Evolutionary conservation across 768 basidiomycete species (phyloP), one percentile per base, ranked within the genome.

Genomic region (Russula dissimulans): DNA sequence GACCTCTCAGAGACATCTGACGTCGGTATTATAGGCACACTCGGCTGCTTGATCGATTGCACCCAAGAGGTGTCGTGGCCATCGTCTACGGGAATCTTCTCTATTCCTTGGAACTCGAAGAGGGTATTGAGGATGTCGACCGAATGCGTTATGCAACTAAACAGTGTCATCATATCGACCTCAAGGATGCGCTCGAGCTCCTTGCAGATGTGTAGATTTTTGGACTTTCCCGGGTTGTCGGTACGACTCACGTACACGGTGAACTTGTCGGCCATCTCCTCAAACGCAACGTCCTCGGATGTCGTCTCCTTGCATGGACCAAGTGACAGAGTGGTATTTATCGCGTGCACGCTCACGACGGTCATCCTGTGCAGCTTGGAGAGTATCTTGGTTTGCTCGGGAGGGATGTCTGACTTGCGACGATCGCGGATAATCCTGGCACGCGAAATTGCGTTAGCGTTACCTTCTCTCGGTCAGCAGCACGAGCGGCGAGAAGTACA

Each of bases 1-100:
- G 60, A 43, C 38, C 11, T 46, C 50, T 53, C 60, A 14, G 56
- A 46, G 46, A 41, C 26, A 49, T 15, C 29, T 6, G 41, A 7
- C 9, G 26, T 22, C 1, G 61, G 61, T 10, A 62, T 39, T 12
- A 62, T 41, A 7, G 58, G 61, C 9, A 60, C 34, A 18, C 54
- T 32, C n/a, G 62, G 59, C 18, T 63, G 47, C 8, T 15, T 36
- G 1, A 63, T 50, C 5, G 62, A 43, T 18, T 56, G 59, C n/a
- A 63, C 43, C 62, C 62, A 63, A 3, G 54, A 32, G 36, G 56
- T 51, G 51, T 62, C 61, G 15, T 58, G 42, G 14, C 32, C 49
- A 36, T 50, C 48, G 5, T 52, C 54, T 3, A 46, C 62, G 10
- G 59, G 59, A 39, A 63, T 50, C 36, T 63, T 44, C 9, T 41